Percentiles rank a stretch among this genome's conserved stretches.
Evolutionary conservation across 2,329 filamentous ascomycete species (phyloP).

Genomic region (Fusarium sp.): DNA sequence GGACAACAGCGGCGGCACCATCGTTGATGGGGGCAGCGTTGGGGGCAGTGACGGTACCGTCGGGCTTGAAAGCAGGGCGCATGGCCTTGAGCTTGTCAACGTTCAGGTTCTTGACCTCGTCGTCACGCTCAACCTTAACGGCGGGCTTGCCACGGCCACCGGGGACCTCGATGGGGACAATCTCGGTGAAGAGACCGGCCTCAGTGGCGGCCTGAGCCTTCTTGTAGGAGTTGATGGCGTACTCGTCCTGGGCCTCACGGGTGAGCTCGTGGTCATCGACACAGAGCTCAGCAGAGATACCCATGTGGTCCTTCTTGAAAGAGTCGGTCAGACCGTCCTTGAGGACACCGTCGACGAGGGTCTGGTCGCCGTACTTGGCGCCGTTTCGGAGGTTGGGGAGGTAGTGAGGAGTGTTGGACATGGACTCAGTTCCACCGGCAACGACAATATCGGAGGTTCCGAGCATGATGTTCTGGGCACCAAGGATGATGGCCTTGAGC

Average conservation of each 20-base stretch:
- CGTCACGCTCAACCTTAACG: constrained; percentile 83
- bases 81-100: constrained; percentile 84
- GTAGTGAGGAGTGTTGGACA: constrained; percentile 98
- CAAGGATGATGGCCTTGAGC: constrained; percentile 93
- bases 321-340: constrained; percentile 96
- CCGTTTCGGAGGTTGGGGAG: constrained; percentile 86
- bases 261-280: constrained; percentile 82
- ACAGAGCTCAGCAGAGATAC: constrained; percentile 91
- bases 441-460: constrained; percentile 94
- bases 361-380: constrained; percentile 93
- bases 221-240: constrained; percentile 94
- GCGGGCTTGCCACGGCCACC: constrained; percentile 91
- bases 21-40: constrained; percentile 98
- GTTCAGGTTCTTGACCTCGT: constrained; percentile 96
- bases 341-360: constrained; percentile 88
- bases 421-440: constrained; percentile 95
- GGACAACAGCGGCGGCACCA: constrained; percentile 89
- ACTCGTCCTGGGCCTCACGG: constrained; percentile 91
- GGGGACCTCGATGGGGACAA: constrained; percentile 87
- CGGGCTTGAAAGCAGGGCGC: constrained; percentile 83
- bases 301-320: constrained; percentile 98
- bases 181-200: constrained; percentile 87
- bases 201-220: constrained; percentile 89
- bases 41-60: constrained; percentile 92
- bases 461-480: constrained; percentile 96